Evolutionary conservation across 2,329 filamentous ascomycete species (phyloP).

Genomic region (Trichoderma gracile): DNA sequence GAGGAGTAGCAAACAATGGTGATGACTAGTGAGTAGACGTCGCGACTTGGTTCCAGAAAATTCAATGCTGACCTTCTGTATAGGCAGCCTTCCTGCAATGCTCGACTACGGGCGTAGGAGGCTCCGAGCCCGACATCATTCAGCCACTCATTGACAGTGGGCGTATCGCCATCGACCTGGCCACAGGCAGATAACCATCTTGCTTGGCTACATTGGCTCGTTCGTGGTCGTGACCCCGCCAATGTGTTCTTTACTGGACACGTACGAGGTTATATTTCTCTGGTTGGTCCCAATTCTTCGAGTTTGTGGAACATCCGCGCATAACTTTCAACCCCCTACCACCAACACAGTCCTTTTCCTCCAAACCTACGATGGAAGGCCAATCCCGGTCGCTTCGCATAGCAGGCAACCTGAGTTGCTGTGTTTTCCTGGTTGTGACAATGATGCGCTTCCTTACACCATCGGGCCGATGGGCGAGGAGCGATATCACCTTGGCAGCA

Average conservation of each 20-base stretch:
- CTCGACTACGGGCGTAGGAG: not conserved
- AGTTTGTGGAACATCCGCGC: too few relatives aligned
- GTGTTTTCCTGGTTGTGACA: not conserved
- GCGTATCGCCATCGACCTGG: not conserved
- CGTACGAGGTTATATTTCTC: not conserved
- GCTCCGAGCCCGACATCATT: not conserved
- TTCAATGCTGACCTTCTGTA: not conserved
- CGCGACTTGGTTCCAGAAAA: not conserved
- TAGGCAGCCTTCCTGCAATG: not conserved
- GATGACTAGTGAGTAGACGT: not conserved
- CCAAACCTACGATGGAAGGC: not conserved
- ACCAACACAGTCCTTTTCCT: too few relatives aligned
- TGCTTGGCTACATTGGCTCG: not conserved
- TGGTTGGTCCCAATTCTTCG: too few relatives aligned
- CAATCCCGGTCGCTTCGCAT: not conserved
- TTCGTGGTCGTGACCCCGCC: not conserved
- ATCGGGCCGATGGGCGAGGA: conserved; percentile 13
- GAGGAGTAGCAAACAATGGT: not conserved
- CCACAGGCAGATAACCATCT: not conserved
- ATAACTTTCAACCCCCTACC: not conserved
- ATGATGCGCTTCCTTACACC: not conserved
- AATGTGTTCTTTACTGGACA: not conserved
- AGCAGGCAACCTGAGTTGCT: not conserved
- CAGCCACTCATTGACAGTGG: not conserved
- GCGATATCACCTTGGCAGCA: not conserved